Conservation (phyloP, 2,329 filamentous ascomycete genomes). For the Catunica adiposa region DNA sequence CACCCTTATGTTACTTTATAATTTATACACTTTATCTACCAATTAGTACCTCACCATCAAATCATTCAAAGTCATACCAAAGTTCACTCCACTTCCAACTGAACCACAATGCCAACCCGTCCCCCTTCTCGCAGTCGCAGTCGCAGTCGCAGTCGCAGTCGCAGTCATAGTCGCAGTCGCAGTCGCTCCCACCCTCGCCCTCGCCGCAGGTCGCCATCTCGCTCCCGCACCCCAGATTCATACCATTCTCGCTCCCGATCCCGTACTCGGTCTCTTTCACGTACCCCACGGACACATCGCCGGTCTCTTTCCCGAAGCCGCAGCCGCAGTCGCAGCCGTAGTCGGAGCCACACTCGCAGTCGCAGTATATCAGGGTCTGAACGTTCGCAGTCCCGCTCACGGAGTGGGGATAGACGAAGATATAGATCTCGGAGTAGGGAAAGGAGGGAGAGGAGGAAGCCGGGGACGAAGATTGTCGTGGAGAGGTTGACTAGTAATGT, state of each 20-base stretch:
- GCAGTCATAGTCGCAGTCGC: neutral
- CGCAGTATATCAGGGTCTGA: too few species aligned
- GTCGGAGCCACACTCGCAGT: slow-evolving; percentile 18
- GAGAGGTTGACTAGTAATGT: slow-evolving; percentile 94
- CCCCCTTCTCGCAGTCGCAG: neutral
- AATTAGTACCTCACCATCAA: too few species aligned
- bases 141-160: neutral
- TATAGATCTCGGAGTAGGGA: slow-evolving; percentile 22
- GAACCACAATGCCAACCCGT: neutral
- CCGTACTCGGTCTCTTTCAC: slow-evolving; percentile 13
- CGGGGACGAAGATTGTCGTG: slow-evolving; percentile 60
- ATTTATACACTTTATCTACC: too few species aligned
- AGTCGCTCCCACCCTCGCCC: slow-evolving; percentile 16
- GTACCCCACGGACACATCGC: too few species aligned
- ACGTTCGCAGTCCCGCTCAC: neutral
- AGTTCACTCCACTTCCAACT: neutral
- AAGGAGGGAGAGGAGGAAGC: neutral
- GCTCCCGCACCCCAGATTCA: slow-evolving; percentile 12
- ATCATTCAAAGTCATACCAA: too few species aligned
- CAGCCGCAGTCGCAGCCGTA: slow-evolving; percentile 22
- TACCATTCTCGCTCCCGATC: slow-evolving; percentile 12
- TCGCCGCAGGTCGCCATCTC: slow-evolving; percentile 17
- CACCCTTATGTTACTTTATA: too few species aligned
- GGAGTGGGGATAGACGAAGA: slow-evolving; percentile 16
- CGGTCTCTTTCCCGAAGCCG: slow-evolving; percentile 12